Percentiles rank a stretch among this genome's conserved stretches.
Evolutionary conservation across 225 moss, liverwort and hornwort species (phyloP).

Genomic region (Bryoerythrophyllum caledonicum): DNA sequence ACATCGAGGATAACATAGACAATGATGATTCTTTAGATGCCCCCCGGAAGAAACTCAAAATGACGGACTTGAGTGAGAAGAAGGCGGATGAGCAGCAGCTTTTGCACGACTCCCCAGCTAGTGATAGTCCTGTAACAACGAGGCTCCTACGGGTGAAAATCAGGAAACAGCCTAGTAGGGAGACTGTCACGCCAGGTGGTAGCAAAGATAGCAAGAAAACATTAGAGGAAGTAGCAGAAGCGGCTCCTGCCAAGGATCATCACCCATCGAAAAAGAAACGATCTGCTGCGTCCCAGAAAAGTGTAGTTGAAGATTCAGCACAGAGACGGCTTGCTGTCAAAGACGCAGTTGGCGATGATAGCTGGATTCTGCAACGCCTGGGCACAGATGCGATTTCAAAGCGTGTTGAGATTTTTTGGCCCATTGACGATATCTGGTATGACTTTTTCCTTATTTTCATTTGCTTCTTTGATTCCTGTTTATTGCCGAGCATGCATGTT

Average conservation of each 20-base stretch:
- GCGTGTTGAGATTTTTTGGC: conserved; percentile 66
- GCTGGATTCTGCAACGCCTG: conserved; percentile 58
- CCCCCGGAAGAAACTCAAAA: conserved; percentile 53
- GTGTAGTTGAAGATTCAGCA: conserved; percentile 25
- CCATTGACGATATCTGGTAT: conserved; percentile 61
- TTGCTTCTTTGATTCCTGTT: too few species aligned
- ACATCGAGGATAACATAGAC: conserved; percentile 30
- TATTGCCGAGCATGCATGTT: too few species aligned
- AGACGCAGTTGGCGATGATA: conserved; percentile 46
- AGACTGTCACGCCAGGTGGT: conserved; percentile 8
- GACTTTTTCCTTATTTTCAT: background rate
- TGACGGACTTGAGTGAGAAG: conserved; percentile 44
- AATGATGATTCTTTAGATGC: conserved; percentile 50
- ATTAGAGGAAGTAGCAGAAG: conserved; percentile 34
- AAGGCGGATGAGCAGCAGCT: conserved; percentile 27
- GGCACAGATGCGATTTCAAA: conserved; percentile 57
- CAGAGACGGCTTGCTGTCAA: conserved; percentile 21
- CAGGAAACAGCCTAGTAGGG: conserved; percentile 44
- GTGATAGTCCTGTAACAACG: conserved; percentile 17
- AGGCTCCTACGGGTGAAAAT: conserved; percentile 47
- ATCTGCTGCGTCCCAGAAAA: conserved; percentile 35
- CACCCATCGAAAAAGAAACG: conserved; percentile 51
- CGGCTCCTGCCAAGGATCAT: conserved; percentile 28
- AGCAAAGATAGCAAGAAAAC: conserved; percentile 36
- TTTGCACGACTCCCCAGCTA: conserved; percentile 9